Base-by-base conservation (phyloP, 345 rosid genomes). In the Eucalyptus polyanthemos region DNA sequence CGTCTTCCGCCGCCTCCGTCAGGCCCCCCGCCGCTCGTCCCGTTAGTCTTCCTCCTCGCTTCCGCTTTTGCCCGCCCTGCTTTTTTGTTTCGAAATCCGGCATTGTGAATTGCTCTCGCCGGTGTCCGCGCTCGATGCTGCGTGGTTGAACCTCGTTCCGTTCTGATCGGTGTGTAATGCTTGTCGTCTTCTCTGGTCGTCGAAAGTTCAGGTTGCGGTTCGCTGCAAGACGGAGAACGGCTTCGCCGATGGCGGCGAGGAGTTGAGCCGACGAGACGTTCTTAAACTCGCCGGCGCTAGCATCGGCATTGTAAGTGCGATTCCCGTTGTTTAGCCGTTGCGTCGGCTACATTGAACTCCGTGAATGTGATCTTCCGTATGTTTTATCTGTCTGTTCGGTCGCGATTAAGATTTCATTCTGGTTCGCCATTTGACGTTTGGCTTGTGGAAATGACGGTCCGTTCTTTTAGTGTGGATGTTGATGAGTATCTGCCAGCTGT, bases 401-500 rank as follows among this genome's bases (percentile, higher is more conserved):
- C 47, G 24, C 47, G 14, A 76, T 76, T 21, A 22, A 76, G 85
- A 76, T 76, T 40, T 40, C 47, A 24, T 40, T 22, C 47, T 76
- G 2, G 47, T 1, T 40, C 4, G 29, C 85, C 1, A 4, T 76
- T 21, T 22, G 85, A 11, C 16, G 0, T 22, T 21, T 40, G 85
- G 47, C 58, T 76, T 40, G 85, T 11, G 29, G 24, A 22, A 6
- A 22, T 40, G 85, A 76, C 47, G 85, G 27, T 40, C 47, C 29
- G 24, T 76, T 37, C 86, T 31, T 34, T 51, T 31, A 7, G 31
- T 4, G 6, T 13, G 86, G 12, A 69, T 54, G 13, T 62, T 95
- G 93, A 95, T 94, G 95, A 95, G 93, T 92, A 91, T 90, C 90
- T 94, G 91, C 91, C 94, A 93, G 96, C 94, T 93, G 88, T 93